Evolutionary conservation across 306 rosid genomes (phyloP).

Genomic region (Fagus crenata): DNA sequence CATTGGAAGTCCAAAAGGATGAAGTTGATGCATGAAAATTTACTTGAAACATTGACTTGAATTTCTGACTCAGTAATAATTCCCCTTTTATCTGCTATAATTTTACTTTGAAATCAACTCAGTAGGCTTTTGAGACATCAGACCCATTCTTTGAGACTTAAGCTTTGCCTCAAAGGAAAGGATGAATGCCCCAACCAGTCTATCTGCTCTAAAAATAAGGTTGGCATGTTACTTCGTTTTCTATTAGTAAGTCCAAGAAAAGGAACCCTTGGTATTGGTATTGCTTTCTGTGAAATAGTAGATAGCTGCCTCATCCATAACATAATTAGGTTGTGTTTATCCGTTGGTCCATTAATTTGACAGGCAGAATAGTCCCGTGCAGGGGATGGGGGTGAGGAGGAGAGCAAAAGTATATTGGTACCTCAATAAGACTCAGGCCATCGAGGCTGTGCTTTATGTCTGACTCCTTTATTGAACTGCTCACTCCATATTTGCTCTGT

Average conservation of each 20-base stretch:
- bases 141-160: not conserved
- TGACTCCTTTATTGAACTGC: conserved; percentile 46
- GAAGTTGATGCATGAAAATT: not conserved
- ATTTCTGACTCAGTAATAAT: not conserved
- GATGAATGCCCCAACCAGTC: not conserved
- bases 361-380: not conserved
- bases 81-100: too few relatives aligned
- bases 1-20: not conserved
- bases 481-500: conserved; percentile 41
- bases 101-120: not conserved
- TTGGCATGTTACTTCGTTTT: not conserved
- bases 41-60: not conserved
- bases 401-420: conserved; percentile 9
- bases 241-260: too few relatives aligned
- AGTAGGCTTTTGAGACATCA: not conserved
- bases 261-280: too few relatives aligned
- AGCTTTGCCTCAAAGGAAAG: not conserved
- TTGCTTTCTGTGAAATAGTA: too few relatives aligned
- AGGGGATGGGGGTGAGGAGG: too few relatives aligned
- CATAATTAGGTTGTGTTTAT: too few relatives aligned
- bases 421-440: conserved; percentile 55
- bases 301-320: too few relatives aligned
- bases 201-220: not conserved
- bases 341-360: not conserved
- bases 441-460: conserved; percentile 58